These are phyloP conservation scores for Globisporangium barbulae DNA, from an alignment of 352 stramenopile species.

Conservation along the genomic window DNA sequence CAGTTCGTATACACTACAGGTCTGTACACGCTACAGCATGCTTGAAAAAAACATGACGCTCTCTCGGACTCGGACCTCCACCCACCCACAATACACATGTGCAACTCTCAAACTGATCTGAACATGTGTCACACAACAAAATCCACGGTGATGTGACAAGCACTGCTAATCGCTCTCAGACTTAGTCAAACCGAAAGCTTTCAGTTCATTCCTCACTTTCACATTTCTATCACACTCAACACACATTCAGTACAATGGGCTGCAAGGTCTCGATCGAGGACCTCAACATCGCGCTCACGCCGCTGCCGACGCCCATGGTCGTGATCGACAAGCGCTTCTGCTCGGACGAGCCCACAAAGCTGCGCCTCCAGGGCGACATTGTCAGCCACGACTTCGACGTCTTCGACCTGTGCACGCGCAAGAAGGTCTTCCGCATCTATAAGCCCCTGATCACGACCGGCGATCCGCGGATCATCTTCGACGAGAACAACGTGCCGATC, in stretches of 20 bases:
- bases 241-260: not conserved
- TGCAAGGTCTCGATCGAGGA: not conserved
- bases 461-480: not conserved
- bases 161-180: too few species aligned
- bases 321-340: not conserved
- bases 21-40: too few species aligned
- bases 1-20: too few species aligned
- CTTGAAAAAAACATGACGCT: too few species aligned
- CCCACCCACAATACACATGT: too few species aligned
- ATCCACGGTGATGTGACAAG: too few species aligned
- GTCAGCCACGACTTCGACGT: not conserved
- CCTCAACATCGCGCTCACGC: not conserved
- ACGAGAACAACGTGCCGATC: not conserved
- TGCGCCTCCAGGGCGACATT: not conserved
- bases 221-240: too few species aligned
- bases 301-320: not conserved
- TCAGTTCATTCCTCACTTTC: too few species aligned
- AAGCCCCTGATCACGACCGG: not conserved
- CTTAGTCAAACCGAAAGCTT: too few species aligned
- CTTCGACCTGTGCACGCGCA: not conserved
- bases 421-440: not conserved
- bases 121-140: too few species aligned
- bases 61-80: too few species aligned
- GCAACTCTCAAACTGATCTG: too few species aligned
- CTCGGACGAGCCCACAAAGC: not conserved